Evolutionary conservation across 2,329 filamentous ascomycete species (phyloP), one percentile per base, ranked within the genome.

Genomic region (Tympanopsis confertula): DNA sequence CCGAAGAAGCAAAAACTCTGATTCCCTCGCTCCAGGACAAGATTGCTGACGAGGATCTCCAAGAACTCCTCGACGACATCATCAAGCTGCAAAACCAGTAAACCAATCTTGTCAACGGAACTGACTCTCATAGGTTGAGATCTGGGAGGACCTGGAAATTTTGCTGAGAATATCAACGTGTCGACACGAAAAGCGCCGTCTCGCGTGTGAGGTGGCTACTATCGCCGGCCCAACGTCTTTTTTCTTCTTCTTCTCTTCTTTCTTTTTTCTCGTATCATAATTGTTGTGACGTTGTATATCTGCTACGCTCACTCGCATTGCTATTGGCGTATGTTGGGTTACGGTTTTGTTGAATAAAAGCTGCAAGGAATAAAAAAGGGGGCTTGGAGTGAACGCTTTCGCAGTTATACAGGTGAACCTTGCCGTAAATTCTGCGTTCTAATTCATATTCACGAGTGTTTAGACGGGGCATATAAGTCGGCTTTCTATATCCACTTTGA

Each of bases 1-100:
- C 86, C 41, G 91, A 98, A 55, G 93, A 98, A 63, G 91, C 91
- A 42, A 95, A 94, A 65, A 94, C 86, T 5, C 71, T 98, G 41
- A 94, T 98, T 44, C 93, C 91, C 1, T 94, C 75, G 40, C 61
- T 98, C 37, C 72, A 79, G 49, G 80, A 87, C 59, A 98, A 98
- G 65, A 93, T 96, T 52, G 74, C 73, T 43, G 89, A 96, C 55
- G 83, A 86, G 24, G 86, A 94, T 48, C 63, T 98, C 45, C 82
- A 94, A 59, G 81, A 87, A 44, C 66, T 96, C 41, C 71, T 98
- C 41, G 81, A 94, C 53, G 87, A 98, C 65, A 82, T 96, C 61
- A 83, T 79, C 49, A 93, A 93, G 68, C 66, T 94, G 54, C 65
- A 72, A 49, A 59, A 61, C 53, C 13, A 14, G 30, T 35, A 14